phyloP scores from a whole-genome alignment of 2,329 filamentous ascomycete genomes.

The Xylariales sp. region DNA sequence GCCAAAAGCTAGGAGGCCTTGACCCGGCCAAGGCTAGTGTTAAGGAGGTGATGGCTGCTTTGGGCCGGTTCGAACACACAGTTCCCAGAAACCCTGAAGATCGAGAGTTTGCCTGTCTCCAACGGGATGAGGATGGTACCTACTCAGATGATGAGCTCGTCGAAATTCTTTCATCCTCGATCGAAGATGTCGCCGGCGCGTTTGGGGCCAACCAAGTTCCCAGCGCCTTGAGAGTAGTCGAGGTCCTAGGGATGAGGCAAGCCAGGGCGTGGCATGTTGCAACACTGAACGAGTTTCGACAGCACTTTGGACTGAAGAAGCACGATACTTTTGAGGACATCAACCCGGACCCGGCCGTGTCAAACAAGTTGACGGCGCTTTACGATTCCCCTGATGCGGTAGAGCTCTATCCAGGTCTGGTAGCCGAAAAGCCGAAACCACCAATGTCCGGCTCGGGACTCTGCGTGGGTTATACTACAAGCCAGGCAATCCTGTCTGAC shows the following conservation, averaged over 20 bases:
- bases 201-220: slow-evolving; percentile 55
- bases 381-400: slow-evolving; percentile 48
- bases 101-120: slow-evolving; percentile 45
- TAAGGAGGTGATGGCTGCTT: slow-evolving; percentile 40
- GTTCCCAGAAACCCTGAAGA: slow-evolving; percentile 44
- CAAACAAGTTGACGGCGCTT: slow-evolving; percentile 36
- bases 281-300: slow-evolving; percentile 47
- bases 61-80: slow-evolving; percentile 42
- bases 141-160: slow-evolving; percentile 38
- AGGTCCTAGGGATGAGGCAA: slow-evolving; percentile 42
- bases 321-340: slow-evolving; percentile 47
- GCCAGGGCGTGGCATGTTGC: slow-evolving; percentile 45
- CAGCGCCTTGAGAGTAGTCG: slow-evolving; percentile 38
- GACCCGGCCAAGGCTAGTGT: slow-evolving; percentile 41
- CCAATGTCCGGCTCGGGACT: slow-evolving; percentile 44
- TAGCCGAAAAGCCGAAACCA: slow-evolving; percentile 51
- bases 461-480: slow-evolving; percentile 40
- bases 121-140: slow-evolving; percentile 32
- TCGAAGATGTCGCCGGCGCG: slow-evolving; percentile 44
- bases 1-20: slow-evolving; percentile 27
- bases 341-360: slow-evolving; percentile 44
- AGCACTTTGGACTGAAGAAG: slow-evolving; percentile 45
- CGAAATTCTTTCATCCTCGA: slow-evolving; percentile 38
- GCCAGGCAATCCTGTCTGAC: slow-evolving; percentile 56
- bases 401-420: slow-evolving; percentile 54